Evolutionary conservation across 768 basidiomycete species (phyloP), one percentile per base, ranked within the genome.

Genomic region (Pisolithus orientalis): DNA sequence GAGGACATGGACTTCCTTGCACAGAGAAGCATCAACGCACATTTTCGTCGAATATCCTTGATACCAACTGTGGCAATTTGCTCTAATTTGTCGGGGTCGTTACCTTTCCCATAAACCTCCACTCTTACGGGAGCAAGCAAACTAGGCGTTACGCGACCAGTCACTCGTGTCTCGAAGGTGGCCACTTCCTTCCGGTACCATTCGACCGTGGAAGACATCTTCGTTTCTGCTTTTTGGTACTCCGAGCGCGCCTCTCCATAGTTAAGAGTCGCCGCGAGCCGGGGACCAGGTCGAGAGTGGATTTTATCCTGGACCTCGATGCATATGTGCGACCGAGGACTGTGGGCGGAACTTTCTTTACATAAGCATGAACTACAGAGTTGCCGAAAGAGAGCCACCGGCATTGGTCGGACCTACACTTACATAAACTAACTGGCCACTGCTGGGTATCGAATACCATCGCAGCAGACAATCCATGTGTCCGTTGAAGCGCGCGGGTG

Each of bases 391-490:
- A 5, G 5, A 34, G 13, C 10, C 34, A 34, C 4, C n/a, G n/a
- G n/a, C n/a, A n/a, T n/a, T 21, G 2, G 21, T 21, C 21, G 21
- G 21, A 21, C 21, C 21, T 21, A 21, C 21, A 21, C 21, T 21
- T 21, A 21, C 21, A 21, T 21, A 2, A 21, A 21, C 21, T 21
- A 21, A 21, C 21, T 21, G 21, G 49, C 81, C 72, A 27, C 93
- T 53, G 1, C 94, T 94, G 65, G 97, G 94, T 49, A 83, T 77
- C 57, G 69, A 70, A 75, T 83, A 92, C 0, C 94, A 97, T 66
- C 87, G 80, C 44, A 72, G 70, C 52, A 97, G 77, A 67, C 94
- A 95, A 69, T 98, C 90, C 53, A 92, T 60, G 0, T 94, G 94
- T 0, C 94, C 94, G 13, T 73, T 83, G 71, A 93, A 98, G 16